Percentiles rank a stretch among this genome's conserved stretches.
phyloP scores from a whole-genome alignment of 2,329 filamentous ascomycete species.

The Nemania sp. region DNA sequence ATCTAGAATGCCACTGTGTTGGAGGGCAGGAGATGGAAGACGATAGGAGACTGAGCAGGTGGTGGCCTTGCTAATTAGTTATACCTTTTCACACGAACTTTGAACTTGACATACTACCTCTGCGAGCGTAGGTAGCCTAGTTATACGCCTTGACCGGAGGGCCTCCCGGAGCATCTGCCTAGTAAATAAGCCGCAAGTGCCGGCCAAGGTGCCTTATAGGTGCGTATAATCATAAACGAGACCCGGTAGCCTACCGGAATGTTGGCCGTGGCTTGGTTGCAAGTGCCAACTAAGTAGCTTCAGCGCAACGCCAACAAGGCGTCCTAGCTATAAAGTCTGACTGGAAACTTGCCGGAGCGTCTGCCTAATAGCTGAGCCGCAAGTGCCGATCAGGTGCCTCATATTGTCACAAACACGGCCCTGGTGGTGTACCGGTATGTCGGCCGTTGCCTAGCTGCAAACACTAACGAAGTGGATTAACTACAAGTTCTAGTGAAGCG shows the following conservation, averaged over 20 bases:
- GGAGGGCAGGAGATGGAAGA: neutral
- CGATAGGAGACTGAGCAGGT: conserved; percentile 13
- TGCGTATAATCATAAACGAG: neutral
- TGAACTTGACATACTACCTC: conserved; percentile 7
- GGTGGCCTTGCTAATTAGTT: conserved; percentile 4
- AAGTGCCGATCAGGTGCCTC: conserved; percentile 3
- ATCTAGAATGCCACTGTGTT: neutral
- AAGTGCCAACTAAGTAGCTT: neutral
- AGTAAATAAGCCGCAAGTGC: conserved; percentile 5
- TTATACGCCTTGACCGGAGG: conserved; percentile 9
- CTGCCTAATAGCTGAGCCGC: conserved; percentile 5
- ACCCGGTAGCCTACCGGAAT: neutral
- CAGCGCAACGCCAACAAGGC: conserved; percentile 1
- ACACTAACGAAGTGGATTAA: neutral
- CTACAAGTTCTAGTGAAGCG: neutral
- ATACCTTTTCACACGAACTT: conserved; percentile 2
- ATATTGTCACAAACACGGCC: conserved; percentile 9
- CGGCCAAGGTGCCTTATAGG: conserved; percentile 6
- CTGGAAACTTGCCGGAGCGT: conserved; percentile 5
- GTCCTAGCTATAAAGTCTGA: neutral
- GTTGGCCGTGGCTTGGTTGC: conserved; percentile 7
- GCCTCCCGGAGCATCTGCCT: conserved; percentile 8
- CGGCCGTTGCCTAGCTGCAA: conserved; percentile 1
- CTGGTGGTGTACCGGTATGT: conserved; percentile 9
- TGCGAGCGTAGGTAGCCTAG: conserved; percentile 1